These are phyloP conservation scores for Phytophthora fragariae DNA, from an alignment of 352 stramenopile species.

Conservation along the genomic window DNA sequence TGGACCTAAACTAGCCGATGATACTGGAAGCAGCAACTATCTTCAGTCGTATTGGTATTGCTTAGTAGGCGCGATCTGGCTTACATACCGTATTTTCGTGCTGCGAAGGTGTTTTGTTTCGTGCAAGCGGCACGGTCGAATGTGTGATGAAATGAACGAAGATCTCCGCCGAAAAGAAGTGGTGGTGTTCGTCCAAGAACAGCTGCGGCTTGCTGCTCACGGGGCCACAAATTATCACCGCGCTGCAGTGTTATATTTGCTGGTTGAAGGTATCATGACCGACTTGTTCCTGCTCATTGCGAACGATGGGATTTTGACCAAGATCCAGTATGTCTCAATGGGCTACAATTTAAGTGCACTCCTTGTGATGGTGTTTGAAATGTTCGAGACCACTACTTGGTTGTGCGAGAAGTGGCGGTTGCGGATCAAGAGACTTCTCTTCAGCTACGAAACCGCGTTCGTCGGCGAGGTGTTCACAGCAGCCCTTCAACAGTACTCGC, in stretches of 20 bases:
- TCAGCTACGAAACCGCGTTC: slow-evolving; percentile 21
- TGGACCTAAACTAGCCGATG: slow-evolving; percentile 7
- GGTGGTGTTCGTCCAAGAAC: slow-evolving; percentile 28
- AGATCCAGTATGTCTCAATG: slow-evolving; percentile 27
- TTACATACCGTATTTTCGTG: slow-evolving; percentile 13
- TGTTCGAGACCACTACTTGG: slow-evolving; percentile 22
- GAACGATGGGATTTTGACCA: slow-evolving; percentile 14
- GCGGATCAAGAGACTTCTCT: slow-evolving; percentile 8
- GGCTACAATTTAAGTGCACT: slow-evolving; percentile 23
- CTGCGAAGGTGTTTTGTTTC: slow-evolving; percentile 11
- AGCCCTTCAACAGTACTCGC: slow-evolving; percentile 2
- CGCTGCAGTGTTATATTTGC: slow-evolving; percentile 15
- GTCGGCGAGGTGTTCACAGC: slow-evolving; percentile 7
- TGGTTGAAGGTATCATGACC: slow-evolving; percentile 33
- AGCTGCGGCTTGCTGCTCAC: slow-evolving; percentile 10
- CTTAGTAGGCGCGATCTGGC: slow-evolving; percentile 13
- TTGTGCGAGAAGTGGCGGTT: slow-evolving; percentile 6
- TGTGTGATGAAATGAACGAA: slow-evolving; percentile 15
- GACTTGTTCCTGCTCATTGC: slow-evolving; percentile 32
- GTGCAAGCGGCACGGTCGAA: slow-evolving; percentile 6
- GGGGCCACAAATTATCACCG: slow-evolving; percentile 23
- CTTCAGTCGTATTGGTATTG: slow-evolving; percentile 19
- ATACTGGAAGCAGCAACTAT: slow-evolving; percentile 7
- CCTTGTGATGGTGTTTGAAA: slow-evolving; percentile 29
- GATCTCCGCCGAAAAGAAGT: slow-evolving; percentile 5